Base-by-base conservation (phyloP, 139 green algal genomes). In the Chlamydomonas sphaeroides region DNA sequence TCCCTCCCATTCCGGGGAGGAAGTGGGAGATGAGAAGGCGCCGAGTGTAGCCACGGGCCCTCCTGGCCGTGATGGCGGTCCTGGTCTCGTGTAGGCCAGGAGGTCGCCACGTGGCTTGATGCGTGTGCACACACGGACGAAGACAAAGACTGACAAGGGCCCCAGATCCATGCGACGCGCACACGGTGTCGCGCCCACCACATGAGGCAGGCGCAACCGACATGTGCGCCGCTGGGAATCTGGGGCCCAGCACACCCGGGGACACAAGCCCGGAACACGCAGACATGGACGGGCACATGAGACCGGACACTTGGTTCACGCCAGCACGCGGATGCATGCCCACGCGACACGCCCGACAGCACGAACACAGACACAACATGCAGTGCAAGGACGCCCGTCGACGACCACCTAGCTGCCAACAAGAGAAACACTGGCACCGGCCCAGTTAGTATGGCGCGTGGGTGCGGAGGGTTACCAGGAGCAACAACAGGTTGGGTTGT, bases 351-450 rank as follows among this genome's bases (percentile, higher is more conserved):
- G 39, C 72, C 25, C 21, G 57, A 79, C 72, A 30, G 41, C 39
- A 80, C 73, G 35, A 4, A 68, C 26, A 68, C 53, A 36, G 30
- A 1, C 51, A 79, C 71, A 57, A 32, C 32, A 45, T 70, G 62
- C 61, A 8, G 61, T 82, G 75, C 75, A 82, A 68, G 48, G 18
- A n/a, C 41, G 39, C 59, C 74, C 74, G 45, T 57, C 30, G 61
- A 72, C 32, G 75, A 82, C n/a, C 75, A 70, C 74, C 59, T 80
- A 80, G 74, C 74, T 80, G 74, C 74, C 62, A 80, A 80, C 72
- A 80, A 80, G 63, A 72, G 75, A 72, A 45, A 72, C 45, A 36
- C 30, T 49, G 38, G 48, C 30, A 62, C 63, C 18, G 61, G 42
- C 74, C 74, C 61, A 63, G 61, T 81, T 81, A 81, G 74, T 81